Evolutionary conservation across 2,329 filamentous ascomycete species (phyloP).

Genomic region (Dothistroma pini): DNA sequence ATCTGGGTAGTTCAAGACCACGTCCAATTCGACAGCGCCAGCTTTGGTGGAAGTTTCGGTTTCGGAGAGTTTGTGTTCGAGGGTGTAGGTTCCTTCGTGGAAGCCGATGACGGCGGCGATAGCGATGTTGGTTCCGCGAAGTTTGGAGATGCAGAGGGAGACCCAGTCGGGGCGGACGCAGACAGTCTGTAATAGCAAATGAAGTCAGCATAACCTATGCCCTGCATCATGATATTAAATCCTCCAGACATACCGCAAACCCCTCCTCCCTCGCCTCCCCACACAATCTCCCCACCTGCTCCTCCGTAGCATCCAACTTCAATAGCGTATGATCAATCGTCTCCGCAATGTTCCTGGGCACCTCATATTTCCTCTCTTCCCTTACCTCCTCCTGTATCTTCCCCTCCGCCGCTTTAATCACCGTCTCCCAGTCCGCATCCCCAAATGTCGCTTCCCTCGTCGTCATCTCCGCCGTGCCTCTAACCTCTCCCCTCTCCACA

Average conservation of each 20-base stretch:
- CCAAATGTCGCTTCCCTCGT: conserved; percentile 41
- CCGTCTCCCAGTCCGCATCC: conserved; percentile 43
- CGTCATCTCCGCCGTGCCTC: conserved; percentile 8
- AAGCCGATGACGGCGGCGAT: conserved; percentile 59
- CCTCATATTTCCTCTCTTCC: conserved; percentile 7
- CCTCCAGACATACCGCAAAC: conserved; percentile 41
- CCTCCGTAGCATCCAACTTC: conserved; percentile 46
- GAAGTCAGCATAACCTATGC: not conserved
- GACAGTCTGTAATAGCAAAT: conserved; percentile 44
- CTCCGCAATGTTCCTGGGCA: conserved; percentile 25
- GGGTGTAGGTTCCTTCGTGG: conserved; percentile 55
- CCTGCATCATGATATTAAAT: not conserved
- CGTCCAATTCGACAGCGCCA: conserved; percentile 56
- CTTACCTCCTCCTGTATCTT: conserved; percentile 14
- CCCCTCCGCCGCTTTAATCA: conserved; percentile 37
- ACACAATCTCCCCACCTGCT: conserved; percentile 53
- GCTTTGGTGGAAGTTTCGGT: conserved; percentile 46
- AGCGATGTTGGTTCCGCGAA: conserved; percentile 47
- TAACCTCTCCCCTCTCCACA: conserved; percentile 10
- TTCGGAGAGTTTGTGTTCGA: conserved; percentile 51
- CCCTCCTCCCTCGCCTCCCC: conserved; percentile 49
- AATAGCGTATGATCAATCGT: conserved; percentile 50
- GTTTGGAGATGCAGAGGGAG: conserved; percentile 46
- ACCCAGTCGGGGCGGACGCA: conserved; percentile 56
- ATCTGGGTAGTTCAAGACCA: conserved; percentile 55